phyloP scores from a whole-genome alignment of 2,329 filamentous ascomycete species.

The Trichophyton benhamiae region DNA sequence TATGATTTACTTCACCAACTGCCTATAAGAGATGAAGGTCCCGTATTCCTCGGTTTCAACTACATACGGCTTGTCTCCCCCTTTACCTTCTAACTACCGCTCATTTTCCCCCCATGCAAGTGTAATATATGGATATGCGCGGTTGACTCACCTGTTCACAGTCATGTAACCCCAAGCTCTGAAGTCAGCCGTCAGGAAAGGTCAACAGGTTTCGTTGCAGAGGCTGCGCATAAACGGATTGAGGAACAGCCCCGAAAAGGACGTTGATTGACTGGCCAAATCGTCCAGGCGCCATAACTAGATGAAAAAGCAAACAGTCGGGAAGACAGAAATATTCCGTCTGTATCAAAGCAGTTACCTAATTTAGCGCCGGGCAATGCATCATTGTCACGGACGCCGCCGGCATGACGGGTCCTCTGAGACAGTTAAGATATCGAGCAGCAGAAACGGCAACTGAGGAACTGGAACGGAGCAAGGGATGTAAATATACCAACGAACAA shows the following conservation, averaged over 20 bases:
- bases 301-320: not conserved
- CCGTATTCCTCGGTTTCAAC: no score
- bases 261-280: not conserved
- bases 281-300: not conserved
- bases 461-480: not conserved
- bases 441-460: not conserved
- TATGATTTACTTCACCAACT: not conserved
- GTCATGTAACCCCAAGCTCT: not conserved
- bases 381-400: not conserved
- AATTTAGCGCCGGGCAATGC: not conserved
- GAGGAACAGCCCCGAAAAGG: not conserved
- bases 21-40: not conserved
- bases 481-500: not conserved
- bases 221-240: not conserved
- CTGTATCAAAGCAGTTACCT: not conserved
- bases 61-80: not conserved
- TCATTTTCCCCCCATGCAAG: not conserved
- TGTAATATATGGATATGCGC: not conserved
- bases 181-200: not conserved
- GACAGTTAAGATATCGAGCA: not conserved
- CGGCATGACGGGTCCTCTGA: not conserved
- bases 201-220: not conserved
- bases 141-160: not conserved
- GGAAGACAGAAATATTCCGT: not conserved
- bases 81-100: not conserved